Percentiles rank a stretch among this genome's conserved stretches.
Evolutionary conservation across 768 basidiomycete species (phyloP).

Genomic region (Ramaria rubella): DNA sequence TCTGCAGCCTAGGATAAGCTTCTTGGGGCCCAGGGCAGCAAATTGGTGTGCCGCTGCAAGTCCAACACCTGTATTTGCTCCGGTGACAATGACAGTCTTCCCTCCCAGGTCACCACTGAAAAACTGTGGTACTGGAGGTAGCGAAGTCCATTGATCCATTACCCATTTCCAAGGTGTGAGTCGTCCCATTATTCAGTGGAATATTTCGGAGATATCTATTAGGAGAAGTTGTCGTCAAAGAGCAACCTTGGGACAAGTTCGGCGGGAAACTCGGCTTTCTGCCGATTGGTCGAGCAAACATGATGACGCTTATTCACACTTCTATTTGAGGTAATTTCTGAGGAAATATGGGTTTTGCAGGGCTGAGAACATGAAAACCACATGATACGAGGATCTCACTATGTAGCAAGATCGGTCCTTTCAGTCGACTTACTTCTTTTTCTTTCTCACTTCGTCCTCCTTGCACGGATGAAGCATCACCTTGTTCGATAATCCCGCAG

Average conservation of each 20-base stretch:
- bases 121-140: background rate
- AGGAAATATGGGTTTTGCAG: no score
- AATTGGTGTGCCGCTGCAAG: slow-evolving; percentile 11
- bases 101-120: slow-evolving; percentile 11
- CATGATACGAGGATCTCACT: no score
- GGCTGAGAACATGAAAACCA: no score
- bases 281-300: no score
- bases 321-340: no score
- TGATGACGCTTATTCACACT: no score
- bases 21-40: background rate
- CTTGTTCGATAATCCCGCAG: slow-evolving; percentile 37
- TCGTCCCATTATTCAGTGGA: background rate
- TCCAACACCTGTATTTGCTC: slow-evolving; percentile 13
- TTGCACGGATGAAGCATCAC: slow-evolving; percentile 36
- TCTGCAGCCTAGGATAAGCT: slow-evolving; percentile 1
- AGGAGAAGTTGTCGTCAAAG: no score
- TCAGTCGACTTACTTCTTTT: no score
- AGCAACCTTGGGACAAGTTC: no score
- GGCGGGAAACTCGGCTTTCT: no score
- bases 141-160: background rate
- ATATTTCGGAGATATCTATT: no score
- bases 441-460: slow-evolving; percentile 32
- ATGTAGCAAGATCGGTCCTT: no score
- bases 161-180: background rate
- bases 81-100: slow-evolving; percentile 14